Conservation (phyloP, 345 rosid genomes). For the Mangifera indica region DNA sequence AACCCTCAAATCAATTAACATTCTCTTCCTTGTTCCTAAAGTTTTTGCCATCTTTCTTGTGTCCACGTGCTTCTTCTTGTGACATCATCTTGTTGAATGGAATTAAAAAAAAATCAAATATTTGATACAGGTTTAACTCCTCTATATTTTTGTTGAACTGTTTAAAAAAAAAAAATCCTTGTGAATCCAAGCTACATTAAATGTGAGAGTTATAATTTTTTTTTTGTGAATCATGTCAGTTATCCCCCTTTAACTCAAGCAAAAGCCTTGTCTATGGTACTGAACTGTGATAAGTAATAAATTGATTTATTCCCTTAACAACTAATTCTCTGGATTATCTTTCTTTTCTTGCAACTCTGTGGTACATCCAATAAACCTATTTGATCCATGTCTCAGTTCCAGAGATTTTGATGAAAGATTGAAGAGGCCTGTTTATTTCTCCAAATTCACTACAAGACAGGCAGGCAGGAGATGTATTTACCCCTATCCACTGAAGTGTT, state of each 20-base stretch:
- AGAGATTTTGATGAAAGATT: neutral
- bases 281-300: neutral
- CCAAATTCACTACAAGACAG: neutral
- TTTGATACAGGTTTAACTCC: neutral
- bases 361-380: neutral
- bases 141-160: neutral
- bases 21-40: neutral
- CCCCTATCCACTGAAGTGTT: neutral
- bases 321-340: neutral
- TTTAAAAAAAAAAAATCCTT: too few species aligned
- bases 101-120: neutral
- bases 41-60: neutral
- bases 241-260: neutral
- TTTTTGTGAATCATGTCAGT: neutral
- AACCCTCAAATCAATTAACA: neutral
- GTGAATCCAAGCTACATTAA: neutral
- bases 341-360: neutral
- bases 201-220: neutral
- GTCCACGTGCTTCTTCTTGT: neutral
- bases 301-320: neutral
- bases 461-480: neutral
- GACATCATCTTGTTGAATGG: neutral
- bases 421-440: neutral
- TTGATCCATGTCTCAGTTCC: neutral
- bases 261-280: neutral